Percentiles rank a stretch among this genome's conserved stretches.
These are phyloP conservation scores for Sclerotinia glacialis DNA, from an alignment of 2,329 filamentous ascomycete species.

Conservation along the genomic window DNA sequence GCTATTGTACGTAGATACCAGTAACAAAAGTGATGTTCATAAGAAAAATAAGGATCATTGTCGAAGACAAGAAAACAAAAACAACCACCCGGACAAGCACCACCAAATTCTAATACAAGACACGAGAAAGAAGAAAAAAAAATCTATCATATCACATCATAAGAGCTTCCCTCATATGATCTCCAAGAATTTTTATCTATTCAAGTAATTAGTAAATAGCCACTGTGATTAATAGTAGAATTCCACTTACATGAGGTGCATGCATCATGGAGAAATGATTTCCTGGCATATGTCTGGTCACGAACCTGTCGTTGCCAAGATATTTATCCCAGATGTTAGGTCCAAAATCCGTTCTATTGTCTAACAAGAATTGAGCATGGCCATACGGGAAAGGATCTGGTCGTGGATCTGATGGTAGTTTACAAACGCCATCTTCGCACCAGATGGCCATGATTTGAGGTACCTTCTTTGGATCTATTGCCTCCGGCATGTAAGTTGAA, in stretches of 20 bases:
- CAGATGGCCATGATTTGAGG: constrained; percentile 21
- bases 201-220: not conserved
- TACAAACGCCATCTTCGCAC: constrained; percentile 22
- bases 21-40: not conserved
- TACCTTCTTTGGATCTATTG: constrained; percentile 12
- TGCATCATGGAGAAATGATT: constrained; percentile 35
- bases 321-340: constrained; percentile 22
- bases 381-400: constrained; percentile 20
- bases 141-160: constrained; percentile 8
- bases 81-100: not conserved
- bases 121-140: not conserved
- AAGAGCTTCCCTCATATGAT: constrained; percentile 20
- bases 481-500: constrained; percentile 19
- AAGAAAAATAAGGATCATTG: not conserved
- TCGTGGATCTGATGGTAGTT: constrained; percentile 44
- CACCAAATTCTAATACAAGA: constrained; percentile 10
- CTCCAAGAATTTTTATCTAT: constrained; percentile 17
- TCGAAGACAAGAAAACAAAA: not conserved
- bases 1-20: not conserved
- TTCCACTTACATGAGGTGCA: constrained; percentile 40
- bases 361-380: constrained; percentile 19
- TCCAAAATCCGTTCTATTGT: constrained; percentile 22
- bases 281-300: constrained; percentile 41
- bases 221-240: not conserved
- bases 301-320: constrained; percentile 40